Base-by-base conservation (phyloP, 2,329 filamentous ascomycete species). In the Helotiales sp. region DNA sequence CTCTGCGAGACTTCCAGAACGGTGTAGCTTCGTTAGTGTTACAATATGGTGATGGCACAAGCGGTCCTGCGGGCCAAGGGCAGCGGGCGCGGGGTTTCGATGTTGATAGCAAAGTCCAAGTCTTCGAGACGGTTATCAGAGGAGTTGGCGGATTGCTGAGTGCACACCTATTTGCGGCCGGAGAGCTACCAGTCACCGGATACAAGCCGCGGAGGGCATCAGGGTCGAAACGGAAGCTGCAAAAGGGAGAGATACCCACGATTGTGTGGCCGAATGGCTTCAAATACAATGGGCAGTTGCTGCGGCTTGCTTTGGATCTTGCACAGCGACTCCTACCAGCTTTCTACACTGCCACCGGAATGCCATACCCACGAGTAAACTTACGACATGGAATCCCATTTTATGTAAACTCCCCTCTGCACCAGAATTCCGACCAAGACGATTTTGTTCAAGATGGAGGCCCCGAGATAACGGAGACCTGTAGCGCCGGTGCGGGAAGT, bases 81-180 rank as follows among this genome's bases (percentile, higher is more conserved):
- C 83, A 86, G 65, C 85, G 93, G 70, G 89, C 89, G 3, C 86
- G 89, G 63, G 96, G 93, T 0, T 99, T 99, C 75, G 93, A 99
- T 78, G 83, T 97, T 47, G 95, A 99, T 79, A 97, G 94, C 82
- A 99, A 98, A 80, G 96, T 99, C 1, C 95, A 99, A 80, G 93
- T 99, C 45, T 99, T 99, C 76, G 96, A 99, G 82, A 98, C 95
- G 0, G 95, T 97, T 40, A 99, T 99, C 73, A 87, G 96, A 66
- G 96, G 95, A 17, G 87, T 97, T 54, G 96, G 96, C 15, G 96
- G 96, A 0, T 82, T 99, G 65, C 81, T 99, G 71, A 97, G 94
- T 75, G 93, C 95, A 1, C 96, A 99, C 80, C 82, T 97, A 49
- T 99, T 99, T 78, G 95, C 96, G 13, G 85, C 93, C 24, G 96